These are phyloP conservation scores for Hymenoscyphus linearis DNA, from an alignment of 2,329 filamentous ascomycete species.

Conservation along the genomic window DNA sequence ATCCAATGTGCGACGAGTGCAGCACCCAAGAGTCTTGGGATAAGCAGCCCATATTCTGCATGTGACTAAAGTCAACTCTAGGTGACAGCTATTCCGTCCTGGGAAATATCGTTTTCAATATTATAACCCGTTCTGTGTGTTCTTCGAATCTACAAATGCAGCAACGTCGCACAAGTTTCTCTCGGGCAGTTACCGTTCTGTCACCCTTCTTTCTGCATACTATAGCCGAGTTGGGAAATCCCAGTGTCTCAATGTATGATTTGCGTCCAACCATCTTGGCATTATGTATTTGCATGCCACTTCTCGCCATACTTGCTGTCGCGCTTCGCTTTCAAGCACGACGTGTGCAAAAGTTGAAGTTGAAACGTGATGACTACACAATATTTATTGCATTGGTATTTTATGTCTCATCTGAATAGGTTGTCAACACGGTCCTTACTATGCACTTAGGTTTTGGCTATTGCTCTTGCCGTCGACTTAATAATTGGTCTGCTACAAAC, in stretches of 20 bases:
- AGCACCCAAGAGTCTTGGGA: too few species aligned
- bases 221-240: too few species aligned
- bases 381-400: background rate
- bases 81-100: too few species aligned
- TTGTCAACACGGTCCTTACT: background rate
- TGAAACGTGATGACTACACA: background rate
- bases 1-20: too few species aligned
- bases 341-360: background rate
- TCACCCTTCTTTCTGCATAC: too few species aligned
- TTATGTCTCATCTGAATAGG: background rate
- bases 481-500: background rate
- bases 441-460: background rate
- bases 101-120: too few species aligned
- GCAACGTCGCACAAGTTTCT: too few species aligned
- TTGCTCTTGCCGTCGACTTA: background rate
- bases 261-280: background rate
- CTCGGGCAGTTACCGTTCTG: too few species aligned
- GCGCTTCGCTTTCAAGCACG: background rate
- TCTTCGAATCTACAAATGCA: too few species aligned
- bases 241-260: background rate
- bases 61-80: too few species aligned
- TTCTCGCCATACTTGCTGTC: background rate
- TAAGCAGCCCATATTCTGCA: too few species aligned
- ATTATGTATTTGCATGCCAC: background rate
- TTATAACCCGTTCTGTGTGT: too few species aligned